phyloP scores from a whole-genome alignment of 2,329 filamentous ascomycete species.

The Penicillium sp. region DNA sequence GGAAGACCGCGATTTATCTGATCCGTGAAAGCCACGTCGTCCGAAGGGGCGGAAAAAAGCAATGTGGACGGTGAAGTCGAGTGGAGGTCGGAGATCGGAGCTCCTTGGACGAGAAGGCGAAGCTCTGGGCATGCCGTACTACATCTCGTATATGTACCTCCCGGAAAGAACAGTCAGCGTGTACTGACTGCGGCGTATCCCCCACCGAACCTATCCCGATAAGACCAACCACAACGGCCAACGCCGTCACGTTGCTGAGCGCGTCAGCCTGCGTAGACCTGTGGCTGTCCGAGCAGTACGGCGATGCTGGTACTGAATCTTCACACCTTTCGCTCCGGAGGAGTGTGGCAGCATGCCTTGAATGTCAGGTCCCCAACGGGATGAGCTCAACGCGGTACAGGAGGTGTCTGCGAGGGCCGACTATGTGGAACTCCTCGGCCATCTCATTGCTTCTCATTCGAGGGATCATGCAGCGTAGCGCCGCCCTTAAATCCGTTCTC shows the following conservation, averaged over 20 bases:
- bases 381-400: constrained; percentile 20
- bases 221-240: constrained; percentile 33
- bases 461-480: constrained; percentile 7
- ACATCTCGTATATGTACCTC: no score
- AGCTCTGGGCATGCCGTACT: no score
- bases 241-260: constrained; percentile 29
- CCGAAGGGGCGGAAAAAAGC: constrained; percentile 8
- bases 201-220: constrained; percentile 23
- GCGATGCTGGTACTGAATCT: no score
- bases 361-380: constrained; percentile 9
- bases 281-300: no score
- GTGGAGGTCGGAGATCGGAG: neutral
- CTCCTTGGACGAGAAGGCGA: no score
- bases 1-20: constrained; percentile 1
- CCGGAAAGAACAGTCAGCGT: no score
- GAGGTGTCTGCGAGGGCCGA: constrained; percentile 8
- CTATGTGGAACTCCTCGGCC: constrained; percentile 12
- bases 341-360: neutral
- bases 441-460: constrained; percentile 10
- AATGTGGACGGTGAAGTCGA: constrained; percentile 1
- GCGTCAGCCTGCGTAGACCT: neutral
- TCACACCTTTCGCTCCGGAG: neutral
- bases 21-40: constrained; percentile 10
- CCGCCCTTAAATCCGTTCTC: constrained; percentile 10
- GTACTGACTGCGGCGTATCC: constrained; percentile 17